Percentiles rank a stretch among this genome's conserved stretches.
These are phyloP conservation scores for Annulohypoxylon bovei DNA, from an alignment of 495 filamentous ascomycete genomes.

Conservation along the genomic window DNA sequence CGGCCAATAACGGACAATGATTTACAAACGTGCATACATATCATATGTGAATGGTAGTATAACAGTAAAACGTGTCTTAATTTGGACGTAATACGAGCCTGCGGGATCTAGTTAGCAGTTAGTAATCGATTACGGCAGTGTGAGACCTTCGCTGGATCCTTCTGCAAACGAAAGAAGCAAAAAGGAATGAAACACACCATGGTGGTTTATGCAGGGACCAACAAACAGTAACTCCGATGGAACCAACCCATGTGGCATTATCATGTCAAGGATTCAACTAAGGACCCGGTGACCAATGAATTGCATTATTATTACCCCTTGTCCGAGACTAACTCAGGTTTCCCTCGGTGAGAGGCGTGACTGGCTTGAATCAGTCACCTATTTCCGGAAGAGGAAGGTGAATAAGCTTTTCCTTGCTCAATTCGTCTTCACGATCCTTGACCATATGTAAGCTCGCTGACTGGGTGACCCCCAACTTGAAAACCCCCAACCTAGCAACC, in stretches of 20 bases:
- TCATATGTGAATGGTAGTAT: not conserved
- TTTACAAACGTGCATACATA: conserved; percentile 15
- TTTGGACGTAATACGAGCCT: not conserved
- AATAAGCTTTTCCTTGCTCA: not conserved
- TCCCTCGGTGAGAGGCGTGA: conserved; percentile 28
- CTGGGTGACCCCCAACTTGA: not conserved
- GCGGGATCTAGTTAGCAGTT: not conserved
- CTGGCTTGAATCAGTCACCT: conserved; percentile 14
- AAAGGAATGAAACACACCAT: conserved; percentile 30
- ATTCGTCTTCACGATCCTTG: conserved; percentile 5
- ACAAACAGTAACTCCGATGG: conserved; percentile 18
- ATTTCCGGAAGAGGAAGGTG: conserved; percentile 26
- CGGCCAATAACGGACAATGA: conserved; percentile 11
- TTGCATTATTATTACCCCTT: not conserved
- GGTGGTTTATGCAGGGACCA: conserved; percentile 23
- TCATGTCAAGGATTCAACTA: conserved; percentile 2
- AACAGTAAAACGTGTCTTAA: not conserved
- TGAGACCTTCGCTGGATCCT: conserved; percentile 21
- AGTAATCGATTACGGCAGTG: not conserved
- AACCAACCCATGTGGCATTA: conserved; percentile 27
- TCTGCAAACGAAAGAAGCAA: not conserved
- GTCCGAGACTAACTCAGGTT: not conserved
- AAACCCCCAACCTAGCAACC: not conserved
- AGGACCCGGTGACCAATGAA: not conserved
- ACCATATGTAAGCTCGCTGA: not conserved